These are phyloP conservation scores for Neurospora sp. DNA, from an alignment of 495 filamentous ascomycete genomes.

Conservation along the genomic window DNA sequence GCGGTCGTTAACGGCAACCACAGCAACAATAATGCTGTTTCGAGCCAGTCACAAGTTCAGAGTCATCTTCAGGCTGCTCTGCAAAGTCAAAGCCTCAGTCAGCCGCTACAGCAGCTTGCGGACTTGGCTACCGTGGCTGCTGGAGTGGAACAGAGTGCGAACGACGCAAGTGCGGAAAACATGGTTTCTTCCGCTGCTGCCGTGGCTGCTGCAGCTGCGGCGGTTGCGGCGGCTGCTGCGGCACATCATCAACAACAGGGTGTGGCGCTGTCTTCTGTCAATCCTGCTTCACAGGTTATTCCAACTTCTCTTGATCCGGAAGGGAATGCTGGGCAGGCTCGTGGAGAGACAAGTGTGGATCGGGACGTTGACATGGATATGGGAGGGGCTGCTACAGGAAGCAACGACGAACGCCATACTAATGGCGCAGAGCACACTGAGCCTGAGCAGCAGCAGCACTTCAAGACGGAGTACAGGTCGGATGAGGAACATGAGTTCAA, in stretches of 20 bases:
- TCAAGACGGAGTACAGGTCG: background rate
- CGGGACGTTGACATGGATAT: background rate
- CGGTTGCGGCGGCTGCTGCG: background rate
- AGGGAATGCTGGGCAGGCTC: background rate
- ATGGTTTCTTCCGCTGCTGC: slow-evolving; percentile 1
- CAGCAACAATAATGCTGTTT: background rate
- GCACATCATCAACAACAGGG: background rate
- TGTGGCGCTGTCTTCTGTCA: background rate
- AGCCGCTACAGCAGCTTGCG: slow-evolving; percentile 48
- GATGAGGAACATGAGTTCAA: background rate
- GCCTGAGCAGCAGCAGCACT: background rate
- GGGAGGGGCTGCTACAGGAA: background rate
- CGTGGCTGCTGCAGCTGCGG: background rate
- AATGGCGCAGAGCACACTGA: background rate
- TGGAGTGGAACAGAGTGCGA: slow-evolving; percentile 9
- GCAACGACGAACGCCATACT: background rate
- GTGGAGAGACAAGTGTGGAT: background rate
- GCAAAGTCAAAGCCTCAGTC: background rate
- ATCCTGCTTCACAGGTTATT: background rate
- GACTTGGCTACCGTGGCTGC: slow-evolving; percentile 46
- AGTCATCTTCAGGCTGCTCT: background rate
- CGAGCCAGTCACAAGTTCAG: slow-evolving; percentile 20
- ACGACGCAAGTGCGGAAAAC: slow-evolving; percentile 8
- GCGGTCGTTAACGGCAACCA: background rate
- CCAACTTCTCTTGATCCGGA: background rate